Base-by-base conservation (phyloP, 345 rosid species). In the Heritiera fomes region DNA sequence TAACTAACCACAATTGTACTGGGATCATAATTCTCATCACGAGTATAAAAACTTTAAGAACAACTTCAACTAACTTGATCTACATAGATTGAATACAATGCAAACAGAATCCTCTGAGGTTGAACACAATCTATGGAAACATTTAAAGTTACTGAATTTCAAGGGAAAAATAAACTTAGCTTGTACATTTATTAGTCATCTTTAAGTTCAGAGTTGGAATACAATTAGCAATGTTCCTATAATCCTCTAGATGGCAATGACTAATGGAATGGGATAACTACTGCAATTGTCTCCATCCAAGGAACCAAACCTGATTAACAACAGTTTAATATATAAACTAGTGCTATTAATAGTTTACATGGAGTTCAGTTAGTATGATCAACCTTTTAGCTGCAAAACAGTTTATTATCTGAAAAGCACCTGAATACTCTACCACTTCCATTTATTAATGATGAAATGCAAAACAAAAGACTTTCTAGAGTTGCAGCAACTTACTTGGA, bases 401-500 rank as follows among this genome's bases (percentile, higher is more conserved):
- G 20, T 50, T 10, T 13, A 71, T 50, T 53, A 20, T 14, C 30
- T 18, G 3, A 50, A 71, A 14, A 9, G 14, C 28, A 28, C 32
- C 0, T 34, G 13, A n/a, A 68, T 68, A 45, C 50, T 67, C 5
- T 17, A 17, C 12, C 4, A n/a, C 40, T 20, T 11, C 75, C 4
- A 0, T 34, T 32, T 71, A 28, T 23, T n/a, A 43, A 58, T 12
- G 61, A 56, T 73, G 34, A 56, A 75, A 75, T 8, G 67, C 55
- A 75, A 45, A 60, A 71, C 23, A 50, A 69, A 68, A 50, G 60
- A 71, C 13, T 14, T 62, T 32, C 5, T 62, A 50, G 52, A 53
- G 67, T 17, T 53, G 5, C 49, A 34, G 77, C 43, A 32, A 82
- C 93, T 85, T 83, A 90, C 97, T 85, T 0, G 94, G 86, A 66